Evolutionary conservation across 73 alveolate genomes (phyloP).

Genomic region (Paramecium caudatum): DNA sequence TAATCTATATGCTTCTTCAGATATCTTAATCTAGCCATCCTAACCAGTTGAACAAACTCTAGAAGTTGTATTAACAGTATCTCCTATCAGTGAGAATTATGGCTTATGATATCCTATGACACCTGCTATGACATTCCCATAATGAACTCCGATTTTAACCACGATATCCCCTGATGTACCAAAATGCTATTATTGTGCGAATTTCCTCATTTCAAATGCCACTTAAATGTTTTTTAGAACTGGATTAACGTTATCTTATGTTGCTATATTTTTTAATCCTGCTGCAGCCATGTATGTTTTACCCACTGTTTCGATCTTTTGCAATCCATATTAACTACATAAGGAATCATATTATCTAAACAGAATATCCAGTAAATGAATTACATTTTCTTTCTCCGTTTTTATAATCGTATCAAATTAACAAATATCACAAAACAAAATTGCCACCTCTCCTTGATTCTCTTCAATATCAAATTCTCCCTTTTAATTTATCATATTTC

Average conservation of each 20-base stretch:
- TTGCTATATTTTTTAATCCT: conserved; percentile 59
- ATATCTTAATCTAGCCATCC: conserved; percentile 69
- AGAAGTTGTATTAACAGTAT: conserved; percentile 80
- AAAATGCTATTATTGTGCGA: not conserved
- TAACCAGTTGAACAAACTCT: conserved; percentile 79
- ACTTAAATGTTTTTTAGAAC: conserved; percentile 27
- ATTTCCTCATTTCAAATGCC: conserved; percentile 60
- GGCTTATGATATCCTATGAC: conserved; percentile 84
- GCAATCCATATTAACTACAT: conserved; percentile 73
- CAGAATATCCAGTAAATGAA: conserved; percentile 70
- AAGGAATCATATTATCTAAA: conserved; percentile 74
- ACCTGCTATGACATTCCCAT: conserved; percentile 82
- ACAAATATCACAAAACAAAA: conserved; percentile 80
- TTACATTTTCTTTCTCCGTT: conserved; percentile 66
- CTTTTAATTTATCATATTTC: conserved; percentile 69
- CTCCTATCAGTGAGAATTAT: conserved; percentile 81
- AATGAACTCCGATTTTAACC: conserved; percentile 79
- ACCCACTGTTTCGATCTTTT: conserved; percentile 81
- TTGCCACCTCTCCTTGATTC: conserved; percentile 78
- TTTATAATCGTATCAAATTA: conserved; percentile 76
- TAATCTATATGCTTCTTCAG: conserved; percentile 71
- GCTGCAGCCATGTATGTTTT: conserved; percentile 84
- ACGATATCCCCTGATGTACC: conserved; percentile 50
- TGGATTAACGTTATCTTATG: conserved; percentile 28
- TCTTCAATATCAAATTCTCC: conserved; percentile 75